phyloP scores from a whole-genome alignment of 106 monocot genomes.

The Cymbidium sinense region DNA sequence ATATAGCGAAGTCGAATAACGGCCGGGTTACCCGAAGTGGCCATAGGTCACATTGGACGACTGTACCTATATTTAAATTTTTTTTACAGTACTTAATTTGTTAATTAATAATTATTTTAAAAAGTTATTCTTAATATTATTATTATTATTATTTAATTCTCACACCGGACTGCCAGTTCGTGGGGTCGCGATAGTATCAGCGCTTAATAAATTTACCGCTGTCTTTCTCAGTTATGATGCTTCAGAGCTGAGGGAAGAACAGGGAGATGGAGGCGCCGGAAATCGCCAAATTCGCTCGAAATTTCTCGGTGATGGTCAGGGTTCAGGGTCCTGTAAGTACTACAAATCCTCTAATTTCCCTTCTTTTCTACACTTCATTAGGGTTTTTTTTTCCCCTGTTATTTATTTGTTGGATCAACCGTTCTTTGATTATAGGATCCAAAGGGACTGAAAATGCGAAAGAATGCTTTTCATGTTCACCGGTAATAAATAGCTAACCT shows the following conservation, averaged over 20 bases:
- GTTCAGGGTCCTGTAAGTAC: conserved; percentile 71
- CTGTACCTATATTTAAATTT: too few relatives aligned
- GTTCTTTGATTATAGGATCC: conserved; percentile 51
- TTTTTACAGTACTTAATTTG: too few relatives aligned
- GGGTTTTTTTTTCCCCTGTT: background rate
- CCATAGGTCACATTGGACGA: too few relatives aligned
- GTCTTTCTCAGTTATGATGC: background rate
- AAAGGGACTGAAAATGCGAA: conserved; percentile 74
- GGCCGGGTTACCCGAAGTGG: too few relatives aligned
- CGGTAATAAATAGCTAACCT: conserved; percentile 30
- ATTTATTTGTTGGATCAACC: background rate
- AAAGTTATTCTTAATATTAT: too few relatives aligned
- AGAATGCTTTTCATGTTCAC: conserved; percentile 73
- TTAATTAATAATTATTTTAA: too few relatives aligned
- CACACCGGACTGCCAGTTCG: too few relatives aligned
- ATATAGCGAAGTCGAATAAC: too few relatives aligned
- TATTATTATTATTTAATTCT: too few relatives aligned
- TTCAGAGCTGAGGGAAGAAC: conserved; percentile 2
- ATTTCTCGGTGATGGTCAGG: conserved; percentile 69
- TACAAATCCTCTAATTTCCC: background rate
- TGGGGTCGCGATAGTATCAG: background rate
- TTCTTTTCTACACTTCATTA: background rate
- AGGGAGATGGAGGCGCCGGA: conserved; percentile 48
- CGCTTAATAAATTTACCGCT: background rate
- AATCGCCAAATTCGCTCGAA: conserved; percentile 47